Evolutionary conservation across 2,329 filamentous ascomycete species (phyloP).

Genomic region (Fusarium lyarnte): DNA sequence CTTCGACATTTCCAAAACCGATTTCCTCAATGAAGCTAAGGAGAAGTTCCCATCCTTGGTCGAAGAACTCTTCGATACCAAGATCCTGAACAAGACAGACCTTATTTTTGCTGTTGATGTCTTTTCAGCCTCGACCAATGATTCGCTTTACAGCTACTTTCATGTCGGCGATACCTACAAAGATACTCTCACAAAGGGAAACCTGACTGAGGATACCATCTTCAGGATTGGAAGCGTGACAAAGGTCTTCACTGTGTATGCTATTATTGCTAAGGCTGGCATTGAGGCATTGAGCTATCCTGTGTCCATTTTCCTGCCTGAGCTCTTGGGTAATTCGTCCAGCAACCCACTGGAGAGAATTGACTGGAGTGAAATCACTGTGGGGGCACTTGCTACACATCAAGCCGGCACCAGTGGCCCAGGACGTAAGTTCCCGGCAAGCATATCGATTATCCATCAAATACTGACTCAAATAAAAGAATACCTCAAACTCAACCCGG

Average conservation of each 20-base stretch:
- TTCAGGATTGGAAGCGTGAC: slow-evolving; percentile 26
- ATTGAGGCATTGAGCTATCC: slow-evolving; percentile 29
- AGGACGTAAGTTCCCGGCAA: neutral
- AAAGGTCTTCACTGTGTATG: slow-evolving; percentile 31
- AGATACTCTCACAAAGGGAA: slow-evolving; percentile 17
- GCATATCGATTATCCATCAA: accelerated
- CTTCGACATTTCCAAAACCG: slow-evolving; percentile 28
- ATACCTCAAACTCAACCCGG: neutral
- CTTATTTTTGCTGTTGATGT: slow-evolving; percentile 39
- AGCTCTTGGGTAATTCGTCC: slow-evolving; percentile 19
- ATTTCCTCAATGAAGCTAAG: slow-evolving; percentile 6
- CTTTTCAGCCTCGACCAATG: slow-evolving; percentile 39
- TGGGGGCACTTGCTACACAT: slow-evolving; percentile 29
- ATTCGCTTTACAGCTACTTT: slow-evolving; percentile 37
- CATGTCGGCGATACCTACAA: slow-evolving; percentile 31
- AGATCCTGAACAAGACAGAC: slow-evolving; percentile 25
- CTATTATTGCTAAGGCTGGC: slow-evolving; percentile 24
- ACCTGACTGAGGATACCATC: slow-evolving; percentile 27
- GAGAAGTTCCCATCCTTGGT: slow-evolving; percentile 18
- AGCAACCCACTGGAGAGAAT: slow-evolving; percentile 3
- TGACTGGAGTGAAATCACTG: slow-evolving; percentile 31
- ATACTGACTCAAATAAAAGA: neutral
- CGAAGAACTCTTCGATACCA: slow-evolving; percentile 5
- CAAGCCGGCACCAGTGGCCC: slow-evolving; percentile 34
- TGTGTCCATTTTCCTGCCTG: slow-evolving; percentile 27